Base-by-base conservation (phyloP, 331 rosid genomes). In the Quercus tomentella region DNA sequence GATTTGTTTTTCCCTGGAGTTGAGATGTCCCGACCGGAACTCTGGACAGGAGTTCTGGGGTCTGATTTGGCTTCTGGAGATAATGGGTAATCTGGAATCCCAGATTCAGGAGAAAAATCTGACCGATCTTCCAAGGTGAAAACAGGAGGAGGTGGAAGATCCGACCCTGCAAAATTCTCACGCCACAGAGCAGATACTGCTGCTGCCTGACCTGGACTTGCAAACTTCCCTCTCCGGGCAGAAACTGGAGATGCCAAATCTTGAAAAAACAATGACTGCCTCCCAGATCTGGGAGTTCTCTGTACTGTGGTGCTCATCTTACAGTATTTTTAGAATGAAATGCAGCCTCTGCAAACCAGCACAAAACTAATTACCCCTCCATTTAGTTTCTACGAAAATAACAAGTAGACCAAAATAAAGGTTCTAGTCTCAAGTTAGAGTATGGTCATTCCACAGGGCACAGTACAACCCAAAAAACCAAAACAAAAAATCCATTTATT, bases 71-170 rank as follows among this genome's bases (percentile, higher is more conserved):
- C 51, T 86, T 93, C 97, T 0, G 98, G 98, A 31, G 98, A 93
- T 72, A 93, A 23, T 52, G 97, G 97, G 76, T 89, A 93, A 84
- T 90, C 99, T 0, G 79, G 91, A 72, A 96, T 87, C 72, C 98
- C 99, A 30, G 91, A 90, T 74, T 96, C 99, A 26, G 98, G 98
- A 82, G 99, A 91, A 68, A 91, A 89, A 58, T 96, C 98, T 6
- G 92, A 93, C 49, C 91, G 90, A 84, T 96, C 99, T 73, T 96
- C 99, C 87, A 96, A 82, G 31, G 99, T 96, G 86, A 69, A 93
- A 75, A 91, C 82, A 18, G 99, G 99, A 69, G 99, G 99, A 1
- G 99, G 98, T 11, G 98, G 99, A 82, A 96, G 97, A 78, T 96
- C 98, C 0, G 98, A 86, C 76, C 85, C 84, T 56, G 87, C 84